Conservation (phyloP, 2,329 filamentous ascomycete species). For the Arachnopeziza araneosa region DNA sequence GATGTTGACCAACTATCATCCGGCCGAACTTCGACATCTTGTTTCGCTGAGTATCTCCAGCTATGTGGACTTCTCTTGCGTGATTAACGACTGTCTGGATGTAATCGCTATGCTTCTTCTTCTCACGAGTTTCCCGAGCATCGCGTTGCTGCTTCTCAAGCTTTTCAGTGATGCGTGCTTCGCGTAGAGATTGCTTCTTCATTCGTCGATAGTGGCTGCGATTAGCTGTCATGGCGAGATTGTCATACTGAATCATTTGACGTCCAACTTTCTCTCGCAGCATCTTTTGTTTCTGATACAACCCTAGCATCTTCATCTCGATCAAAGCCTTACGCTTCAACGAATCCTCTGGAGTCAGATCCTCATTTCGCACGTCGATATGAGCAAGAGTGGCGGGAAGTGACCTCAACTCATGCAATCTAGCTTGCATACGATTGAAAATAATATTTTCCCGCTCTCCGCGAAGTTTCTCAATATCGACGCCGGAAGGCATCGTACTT, state of each 20-base stretch:
- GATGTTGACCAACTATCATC: slow-evolving; percentile 83
- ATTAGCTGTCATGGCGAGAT: slow-evolving; percentile 95
- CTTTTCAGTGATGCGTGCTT: slow-evolving; percentile 96
- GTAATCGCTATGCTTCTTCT: slow-evolving; percentile 95
- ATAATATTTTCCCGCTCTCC: slow-evolving; percentile 84
- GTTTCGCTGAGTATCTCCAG: slow-evolving; percentile 59
- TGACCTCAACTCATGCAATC: slow-evolving; percentile 77
- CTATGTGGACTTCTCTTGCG: slow-evolving; percentile 68
- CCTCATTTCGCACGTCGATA: slow-evolving; percentile 71
- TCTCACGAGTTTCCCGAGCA: slow-evolving; percentile 90
- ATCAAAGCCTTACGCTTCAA: slow-evolving; percentile 88
- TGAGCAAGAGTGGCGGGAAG: slow-evolving; percentile 80
- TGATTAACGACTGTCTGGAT: slow-evolving; percentile 81
- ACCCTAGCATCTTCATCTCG: slow-evolving; percentile 84
- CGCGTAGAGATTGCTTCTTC: slow-evolving; percentile 95
- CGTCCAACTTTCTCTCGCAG: slow-evolving; percentile 82
- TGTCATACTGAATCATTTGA: slow-evolving; percentile 93
- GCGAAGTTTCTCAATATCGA: slow-evolving; percentile 79
- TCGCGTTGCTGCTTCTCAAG: slow-evolving; percentile 98
- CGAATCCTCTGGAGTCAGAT: slow-evolving; percentile 68
- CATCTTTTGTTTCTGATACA: slow-evolving; percentile 83
- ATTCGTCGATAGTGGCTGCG: slow-evolving; percentile 83
- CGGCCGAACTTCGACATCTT: slow-evolving; percentile 83
- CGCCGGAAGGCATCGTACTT: slow-evolving; percentile 79
- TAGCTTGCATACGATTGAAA: slow-evolving; percentile 82